Base-by-base conservation (phyloP, 257 asterid genomes). In the Solanum infundibuliforme region DNA sequence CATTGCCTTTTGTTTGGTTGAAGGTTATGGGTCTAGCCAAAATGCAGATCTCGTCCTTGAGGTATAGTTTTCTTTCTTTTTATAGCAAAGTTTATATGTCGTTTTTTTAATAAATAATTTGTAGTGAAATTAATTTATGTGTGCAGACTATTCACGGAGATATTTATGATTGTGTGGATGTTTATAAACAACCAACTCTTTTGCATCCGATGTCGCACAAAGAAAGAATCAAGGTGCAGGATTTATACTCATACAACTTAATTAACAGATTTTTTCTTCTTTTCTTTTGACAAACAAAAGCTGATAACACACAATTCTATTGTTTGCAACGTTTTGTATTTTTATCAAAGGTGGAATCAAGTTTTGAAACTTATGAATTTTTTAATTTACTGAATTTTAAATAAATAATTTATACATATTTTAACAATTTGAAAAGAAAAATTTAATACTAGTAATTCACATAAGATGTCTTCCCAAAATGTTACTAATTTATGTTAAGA, bases 301-400 rank as follows among this genome's bases (percentile, higher is more conserved):
- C 0, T 20, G 5, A 58, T 21, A 8, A 9, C 0, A 58, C 5
- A 3, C n/a, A 58, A 20, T 21, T 21, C 1, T 58, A 0, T 20
- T 58, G 27, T 58, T 58, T 20, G 68, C n/a, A 8, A 58, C 0
- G 0, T 21, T 21, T 58, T 14, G 27, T 1, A 21, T 55, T 58
- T 58, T 58, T 21, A 58, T 20, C 27, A 3, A 1, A 55, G 65
- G 65, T 18, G n/a, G n/a, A 55, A 7, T 6, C 21, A 55, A 58
- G 68, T 20, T 58, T 20, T 58, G 27, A 58, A 58, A 8, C 12
- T 58, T 58, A 3, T 55, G n/a, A 14, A 14, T 16, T 48, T 48
- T 5, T 20, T 2, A 31, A 31, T 31, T 38, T 38, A 38, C 12
- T 39, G 43, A 39, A 39, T 39, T 39, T 39, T 39, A 39, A 39